These are phyloP conservation scores for Fraxinus americana DNA, from an alignment of 257 asterid species.

Conservation along the genomic window DNA sequence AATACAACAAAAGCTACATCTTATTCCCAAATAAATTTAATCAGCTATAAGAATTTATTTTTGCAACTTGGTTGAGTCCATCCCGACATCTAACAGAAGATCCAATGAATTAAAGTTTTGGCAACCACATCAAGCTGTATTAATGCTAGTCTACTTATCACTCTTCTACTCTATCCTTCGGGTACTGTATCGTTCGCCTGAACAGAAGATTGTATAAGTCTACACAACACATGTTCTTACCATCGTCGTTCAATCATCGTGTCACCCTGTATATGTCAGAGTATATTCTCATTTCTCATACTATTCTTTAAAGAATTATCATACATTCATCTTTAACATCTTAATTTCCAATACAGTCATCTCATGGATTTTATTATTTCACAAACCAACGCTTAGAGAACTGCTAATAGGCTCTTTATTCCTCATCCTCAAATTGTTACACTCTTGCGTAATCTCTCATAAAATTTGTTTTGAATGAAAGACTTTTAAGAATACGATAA, in stretches of 20 bases:
- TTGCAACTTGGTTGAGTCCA: neutral
- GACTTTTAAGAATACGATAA: neutral
- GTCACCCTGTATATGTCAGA: neutral
- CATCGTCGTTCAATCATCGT: neutral
- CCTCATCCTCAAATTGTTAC: too few species aligned
- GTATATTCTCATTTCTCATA: neutral
- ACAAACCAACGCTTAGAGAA: neutral
- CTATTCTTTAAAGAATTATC: neutral
- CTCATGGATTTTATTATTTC: neutral
- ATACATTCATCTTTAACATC: neutral
- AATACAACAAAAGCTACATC: neutral
- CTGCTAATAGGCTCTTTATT: too few species aligned
- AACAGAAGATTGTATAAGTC: neutral
- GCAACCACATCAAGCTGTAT: neutral
- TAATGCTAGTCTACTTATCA: neutral
- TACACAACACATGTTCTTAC: neutral
- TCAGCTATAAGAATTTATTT: neutral
- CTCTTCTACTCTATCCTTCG: neutral
- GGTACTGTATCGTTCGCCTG: neutral
- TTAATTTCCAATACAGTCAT: neutral
- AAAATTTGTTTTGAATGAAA: too few species aligned
- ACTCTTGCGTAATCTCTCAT: too few species aligned
- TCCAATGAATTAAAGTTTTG: neutral
- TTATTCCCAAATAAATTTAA: neutral
- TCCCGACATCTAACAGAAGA: neutral